Base-by-base conservation (phyloP, 352 stramenopile genomes). In the Elongisporangium prolatum region DNA sequence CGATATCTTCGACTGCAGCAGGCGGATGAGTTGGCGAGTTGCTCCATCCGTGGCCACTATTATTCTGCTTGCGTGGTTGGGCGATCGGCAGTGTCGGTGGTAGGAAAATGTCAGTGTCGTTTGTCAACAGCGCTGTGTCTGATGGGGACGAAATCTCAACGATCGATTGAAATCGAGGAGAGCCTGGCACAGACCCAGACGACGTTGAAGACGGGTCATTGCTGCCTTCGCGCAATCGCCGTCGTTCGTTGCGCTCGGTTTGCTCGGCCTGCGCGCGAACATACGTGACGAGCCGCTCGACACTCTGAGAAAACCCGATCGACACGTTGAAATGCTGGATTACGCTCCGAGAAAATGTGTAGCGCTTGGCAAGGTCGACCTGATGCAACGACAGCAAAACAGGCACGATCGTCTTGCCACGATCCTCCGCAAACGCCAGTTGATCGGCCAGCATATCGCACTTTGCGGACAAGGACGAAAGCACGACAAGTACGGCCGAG, bases 321-420 rank as follows among this genome's bases (percentile, higher is more conserved):
- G 80, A 89, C 48, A 74, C 69, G 55, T 92, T 92, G 55, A 94
- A 89, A 50, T 94, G 84, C 48, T 92, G 80, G 22, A 92, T 64
- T 49, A 86, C 63, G 22, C 77, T 88, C 3, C 84, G 71, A 16
- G 82, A 89, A 53, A 94, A 88, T 6, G 84, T 91, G 63, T 94
- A 94, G 10, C 80, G 77, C 58, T 91, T 88, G 22, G 82, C 84
- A 9, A 89, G 52, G 48, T 91, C 82, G 16, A 94, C 68, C 4
- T 71, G 76, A 50, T 92, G 82, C 28, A 90, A 56, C 49, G 85
- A 94, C 38, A 94, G 61, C 56, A 94, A 57, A 34, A 91, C 60
- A 9, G 84, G 86, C 5, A 95, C 64, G 37, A 93, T 73, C 14
- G 87, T 56, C 57, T 91, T 95, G 13, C 72, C 76, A 17, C 78